A percentile compares a stretch with the other conserved stretches of the same genome.
phyloP scores from a whole-genome alignment of 1,284 basidiomycete species.

The Irpex rosettiformis region DNA sequence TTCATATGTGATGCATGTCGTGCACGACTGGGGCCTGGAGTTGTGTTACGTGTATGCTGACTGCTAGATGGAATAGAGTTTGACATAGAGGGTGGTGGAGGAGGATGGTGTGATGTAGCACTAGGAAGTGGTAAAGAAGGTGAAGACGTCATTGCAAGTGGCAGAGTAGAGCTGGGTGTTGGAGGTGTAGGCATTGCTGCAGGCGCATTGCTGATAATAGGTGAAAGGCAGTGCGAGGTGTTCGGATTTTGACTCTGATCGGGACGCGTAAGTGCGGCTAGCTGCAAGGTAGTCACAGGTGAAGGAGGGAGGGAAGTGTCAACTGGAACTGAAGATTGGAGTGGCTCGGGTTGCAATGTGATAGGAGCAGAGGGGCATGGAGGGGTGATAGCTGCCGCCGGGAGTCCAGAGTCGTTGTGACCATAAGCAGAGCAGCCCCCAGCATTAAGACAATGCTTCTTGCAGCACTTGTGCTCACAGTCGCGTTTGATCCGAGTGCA shows the following conservation, averaged over 20 bases:
- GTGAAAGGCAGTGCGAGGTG: too few species aligned
- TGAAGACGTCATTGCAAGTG: too few species aligned
- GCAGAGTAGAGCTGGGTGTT: too few species aligned
- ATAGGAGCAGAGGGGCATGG: neutral
- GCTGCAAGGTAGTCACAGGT: too few species aligned
- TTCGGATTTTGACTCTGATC: too few species aligned
- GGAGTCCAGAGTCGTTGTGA: neutral
- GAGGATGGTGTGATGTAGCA: neutral
- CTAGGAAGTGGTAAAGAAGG: too few species aligned
- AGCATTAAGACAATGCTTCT: neutral
- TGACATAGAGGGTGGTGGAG: neutral
- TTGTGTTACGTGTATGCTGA: neutral
- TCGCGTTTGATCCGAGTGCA: neutral
- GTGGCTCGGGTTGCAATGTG: neutral
- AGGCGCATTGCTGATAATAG: too few species aligned
- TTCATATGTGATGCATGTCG: neutral
- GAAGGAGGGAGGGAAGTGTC: too few species aligned
- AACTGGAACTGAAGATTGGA: too few species aligned
- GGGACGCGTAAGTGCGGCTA: too few species aligned
- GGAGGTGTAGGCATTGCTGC: too few species aligned
- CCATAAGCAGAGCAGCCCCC: neutral
- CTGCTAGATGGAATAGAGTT: neutral
- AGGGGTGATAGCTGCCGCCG: neutral
- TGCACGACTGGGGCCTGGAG: neutral
- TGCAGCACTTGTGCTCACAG: neutral